Percentiles rank a stretch among this genome's conserved stretches.
These are phyloP conservation scores for Chamaecyparis obtusa DNA, from an alignment of 75 land plant genomes.

Conservation along the genomic window DNA sequence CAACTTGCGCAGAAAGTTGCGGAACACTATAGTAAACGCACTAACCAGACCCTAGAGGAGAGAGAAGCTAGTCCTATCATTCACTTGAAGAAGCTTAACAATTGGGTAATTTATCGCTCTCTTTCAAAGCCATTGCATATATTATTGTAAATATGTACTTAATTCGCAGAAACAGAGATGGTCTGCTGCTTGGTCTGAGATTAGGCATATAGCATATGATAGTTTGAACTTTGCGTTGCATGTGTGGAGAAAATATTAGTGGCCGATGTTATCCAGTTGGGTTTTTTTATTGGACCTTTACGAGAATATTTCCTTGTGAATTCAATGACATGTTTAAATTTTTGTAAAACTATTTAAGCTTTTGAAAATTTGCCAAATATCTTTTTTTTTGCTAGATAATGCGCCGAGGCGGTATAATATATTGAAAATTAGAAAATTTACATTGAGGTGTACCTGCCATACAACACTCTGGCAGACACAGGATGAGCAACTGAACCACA, in stretches of 20 bases:
- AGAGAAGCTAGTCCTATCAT: constrained; percentile 95
- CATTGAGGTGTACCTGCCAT: no score
- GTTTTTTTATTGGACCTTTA: not conserved
- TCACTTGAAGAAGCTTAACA: constrained; percentile 96
- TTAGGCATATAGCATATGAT: not conserved
- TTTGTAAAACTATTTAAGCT: not conserved
- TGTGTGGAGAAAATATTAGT: not conserved
- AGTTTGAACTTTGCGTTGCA: not conserved
- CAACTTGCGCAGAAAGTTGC: constrained; percentile 62
- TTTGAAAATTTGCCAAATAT: not conserved
- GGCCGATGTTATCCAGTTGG: not conserved
- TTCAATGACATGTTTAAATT: not conserved
- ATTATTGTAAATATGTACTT: not conserved
- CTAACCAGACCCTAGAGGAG: constrained; percentile 91
- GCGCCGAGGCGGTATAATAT: no score
- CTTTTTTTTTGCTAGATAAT: no score
- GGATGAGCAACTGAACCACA: no score
- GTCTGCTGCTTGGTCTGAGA: not conserved
- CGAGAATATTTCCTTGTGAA: not conserved
- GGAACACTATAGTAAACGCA: constrained; percentile 84
- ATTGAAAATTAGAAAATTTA: no score
- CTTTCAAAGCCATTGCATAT: not conserved
- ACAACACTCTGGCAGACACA: no score
- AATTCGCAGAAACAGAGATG: not conserved
- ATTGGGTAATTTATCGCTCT: constrained; percentile 56